Percentiles rank a stretch among this genome's conserved stretches.
Evolutionary conservation across 139 green algal species (phyloP).

Genomic region (Tetraselmis striata): DNA sequence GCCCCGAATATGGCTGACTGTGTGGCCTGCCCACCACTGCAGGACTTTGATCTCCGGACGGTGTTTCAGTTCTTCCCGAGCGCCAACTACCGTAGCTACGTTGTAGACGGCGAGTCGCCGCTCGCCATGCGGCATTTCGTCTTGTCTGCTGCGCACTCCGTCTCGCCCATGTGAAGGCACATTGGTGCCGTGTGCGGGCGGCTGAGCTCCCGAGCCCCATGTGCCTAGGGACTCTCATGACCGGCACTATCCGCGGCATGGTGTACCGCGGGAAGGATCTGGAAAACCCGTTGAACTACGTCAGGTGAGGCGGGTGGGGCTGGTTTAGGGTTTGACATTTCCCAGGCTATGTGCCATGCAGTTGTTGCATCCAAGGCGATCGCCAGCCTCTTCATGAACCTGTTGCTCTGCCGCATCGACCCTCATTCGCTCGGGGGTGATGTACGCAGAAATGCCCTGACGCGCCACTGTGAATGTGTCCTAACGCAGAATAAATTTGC

Average conservation of each 20-base stretch:
- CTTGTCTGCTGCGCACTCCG: too few relatives aligned
- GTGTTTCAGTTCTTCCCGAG: neutral
- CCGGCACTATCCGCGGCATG: neutral
- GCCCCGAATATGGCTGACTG: neutral
- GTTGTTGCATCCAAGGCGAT: too few relatives aligned
- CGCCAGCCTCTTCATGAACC: neutral
- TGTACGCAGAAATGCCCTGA: too few relatives aligned
- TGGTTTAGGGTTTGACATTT: too few relatives aligned
- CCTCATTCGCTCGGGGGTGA: neutral
- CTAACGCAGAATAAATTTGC: neutral
- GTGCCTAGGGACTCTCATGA: neutral
- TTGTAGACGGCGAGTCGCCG: neutral
- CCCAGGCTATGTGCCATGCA: too few relatives aligned
- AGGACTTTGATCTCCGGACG: neutral
- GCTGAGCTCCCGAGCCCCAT: neutral
- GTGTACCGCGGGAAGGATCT: neutral
- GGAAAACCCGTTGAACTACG: conserved; percentile 1
- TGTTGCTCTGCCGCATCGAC: neutral
- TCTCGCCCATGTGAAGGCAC: too few relatives aligned
- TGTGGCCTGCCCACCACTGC: neutral
- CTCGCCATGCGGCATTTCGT: too few relatives aligned
- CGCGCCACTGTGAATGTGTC: too few relatives aligned
- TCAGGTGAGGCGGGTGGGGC: neutral
- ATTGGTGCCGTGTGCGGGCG: too few relatives aligned
- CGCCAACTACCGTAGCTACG: neutral